A percentile compares a stretch with the other conserved stretches of the same genome.
These are phyloP conservation scores for Rugosomyces carneus DNA, from an alignment of 1,284 basidiomycete species.

Conservation along the genomic window DNA sequence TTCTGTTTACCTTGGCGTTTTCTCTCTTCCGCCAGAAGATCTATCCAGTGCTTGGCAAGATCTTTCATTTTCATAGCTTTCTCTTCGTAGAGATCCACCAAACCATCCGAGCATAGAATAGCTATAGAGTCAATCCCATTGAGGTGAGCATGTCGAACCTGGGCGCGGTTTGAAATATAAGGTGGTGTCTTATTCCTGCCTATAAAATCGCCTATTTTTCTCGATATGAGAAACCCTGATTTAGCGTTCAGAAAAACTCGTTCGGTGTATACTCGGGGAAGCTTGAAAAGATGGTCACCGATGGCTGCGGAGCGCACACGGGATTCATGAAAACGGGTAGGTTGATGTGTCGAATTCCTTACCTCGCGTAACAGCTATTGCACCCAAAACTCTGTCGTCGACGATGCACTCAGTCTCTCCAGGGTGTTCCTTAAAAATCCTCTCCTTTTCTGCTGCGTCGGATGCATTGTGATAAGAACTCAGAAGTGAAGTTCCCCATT, in stretches of 20 bases:
- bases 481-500: conserved; percentile 34
- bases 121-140: conserved; percentile 17
- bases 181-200: conserved; percentile 50
- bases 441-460: conserved; percentile 40
- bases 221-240: conserved; percentile 41
- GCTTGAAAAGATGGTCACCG: conserved; percentile 59
- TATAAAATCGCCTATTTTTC: conserved; percentile 33
- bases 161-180: conserved; percentile 48
- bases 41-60: conserved; percentile 37
- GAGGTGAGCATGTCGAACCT: conserved; percentile 38
- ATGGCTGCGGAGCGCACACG: conserved; percentile 38
- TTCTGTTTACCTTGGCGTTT: conserved; percentile 28
- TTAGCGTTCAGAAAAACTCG: conserved; percentile 43
- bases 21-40: conserved; percentile 24
- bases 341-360: conserved; percentile 4
- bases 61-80: conserved; percentile 25
- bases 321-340: not conserved
- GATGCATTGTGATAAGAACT: conserved; percentile 54
- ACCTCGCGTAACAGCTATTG: conserved; percentile 63
- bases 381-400: conserved; percentile 54
- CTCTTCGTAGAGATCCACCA: conserved; percentile 46
- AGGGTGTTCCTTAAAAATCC: conserved; percentile 47
- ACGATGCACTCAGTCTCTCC: conserved; percentile 44
- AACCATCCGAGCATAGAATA: conserved; percentile 53
- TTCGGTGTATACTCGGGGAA: conserved; percentile 51